Base-by-base conservation (phyloP, 331 rosid genomes). In the Rosa hybrid region DNA sequence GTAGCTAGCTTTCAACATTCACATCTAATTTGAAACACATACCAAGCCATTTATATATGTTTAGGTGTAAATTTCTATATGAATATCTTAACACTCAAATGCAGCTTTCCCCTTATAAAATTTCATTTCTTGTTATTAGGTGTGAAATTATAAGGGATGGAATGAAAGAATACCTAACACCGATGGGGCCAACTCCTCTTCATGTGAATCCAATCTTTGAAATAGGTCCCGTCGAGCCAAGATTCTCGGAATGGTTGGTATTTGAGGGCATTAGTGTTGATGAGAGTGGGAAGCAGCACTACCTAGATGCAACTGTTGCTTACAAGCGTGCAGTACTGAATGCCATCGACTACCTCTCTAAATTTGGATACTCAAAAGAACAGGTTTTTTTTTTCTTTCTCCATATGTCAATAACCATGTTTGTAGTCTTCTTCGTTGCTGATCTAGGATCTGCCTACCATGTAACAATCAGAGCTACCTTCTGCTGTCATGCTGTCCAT, bases 161-260 rank as follows among this genome's bases (percentile, higher is more conserved):
- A 83, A 94, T 94, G 98, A 94, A 86, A 85, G 98, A 90, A 86
- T 94, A 89, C 90, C 94, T 94, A 41, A 89, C 97, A 71, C 98
- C 98, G 41, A 91, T 94, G 98, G 98, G 98, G 8, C 98, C 94
- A 0, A 90, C 96, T 62, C 85, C 94, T 1, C 94, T 94, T 39
- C 97, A 92, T 82, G 96, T 94, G 7, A 94, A 94, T 53, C 96
- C 96, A 71, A 94, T 94, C 78, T 94, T 91, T 71, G 97, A 94
- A 86, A 94, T 90, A 64, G 97, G 98, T 50, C 97, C 97, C 0
- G 91, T 94, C 7, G 97, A 94, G 77, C 98, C 98, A 73, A 90
- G 98, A 84, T 91, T 91, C 89, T 91, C 97, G 54, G 98, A 90
- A 72, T 94, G 97, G 98, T 71, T 94, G 60, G 98, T 94, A 9